Percentiles rank a stretch among this genome's conserved stretches.
These are phyloP conservation scores for Ophiostoma montium DNA, from an alignment of 2,329 filamentous ascomycete species.

Conservation along the genomic window DNA sequence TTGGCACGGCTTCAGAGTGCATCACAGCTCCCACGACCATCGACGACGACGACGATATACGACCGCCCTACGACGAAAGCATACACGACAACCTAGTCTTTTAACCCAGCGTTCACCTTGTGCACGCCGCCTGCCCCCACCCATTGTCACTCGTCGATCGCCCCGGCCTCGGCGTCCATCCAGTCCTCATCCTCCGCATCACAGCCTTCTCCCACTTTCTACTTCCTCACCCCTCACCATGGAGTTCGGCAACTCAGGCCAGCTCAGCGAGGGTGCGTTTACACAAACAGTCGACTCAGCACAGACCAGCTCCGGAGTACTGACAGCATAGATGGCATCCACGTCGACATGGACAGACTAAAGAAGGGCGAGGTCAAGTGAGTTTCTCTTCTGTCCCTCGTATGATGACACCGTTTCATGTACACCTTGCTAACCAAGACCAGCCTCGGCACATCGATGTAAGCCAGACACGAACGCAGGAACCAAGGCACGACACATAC, in stretches of 20 bases:
- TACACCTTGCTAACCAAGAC: constrained; percentile 19
- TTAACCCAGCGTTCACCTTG: too few species aligned
- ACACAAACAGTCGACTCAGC: background rate
- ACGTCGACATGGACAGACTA: constrained; percentile 95
- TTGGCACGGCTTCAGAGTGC: background rate
- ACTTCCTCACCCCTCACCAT: constrained; percentile 24
- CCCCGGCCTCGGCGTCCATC: too few species aligned
- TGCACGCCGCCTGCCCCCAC: too few species aligned
- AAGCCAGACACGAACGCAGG: constrained; percentile 15
- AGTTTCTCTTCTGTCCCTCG: constrained; percentile 23
- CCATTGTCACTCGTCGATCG: too few species aligned
- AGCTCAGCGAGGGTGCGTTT: constrained; percentile 43
- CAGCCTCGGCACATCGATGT: constrained; percentile 96
- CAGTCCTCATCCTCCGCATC: background rate
- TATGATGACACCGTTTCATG: background rate
- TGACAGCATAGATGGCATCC: constrained; percentile 70
- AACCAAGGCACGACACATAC: background rate
- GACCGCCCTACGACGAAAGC: background rate
- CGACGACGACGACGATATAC: constrained; percentile 14
- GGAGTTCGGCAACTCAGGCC: constrained; percentile 50
- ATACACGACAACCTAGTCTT: too few species aligned
- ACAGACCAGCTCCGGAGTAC: background rate
- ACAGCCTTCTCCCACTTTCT: background rate
- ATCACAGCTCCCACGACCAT: background rate
- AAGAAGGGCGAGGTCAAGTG: constrained; percentile 99